phyloP scores from a whole-genome alignment of 805 yeast genomes.

The Pichia ethanolica region DNA sequence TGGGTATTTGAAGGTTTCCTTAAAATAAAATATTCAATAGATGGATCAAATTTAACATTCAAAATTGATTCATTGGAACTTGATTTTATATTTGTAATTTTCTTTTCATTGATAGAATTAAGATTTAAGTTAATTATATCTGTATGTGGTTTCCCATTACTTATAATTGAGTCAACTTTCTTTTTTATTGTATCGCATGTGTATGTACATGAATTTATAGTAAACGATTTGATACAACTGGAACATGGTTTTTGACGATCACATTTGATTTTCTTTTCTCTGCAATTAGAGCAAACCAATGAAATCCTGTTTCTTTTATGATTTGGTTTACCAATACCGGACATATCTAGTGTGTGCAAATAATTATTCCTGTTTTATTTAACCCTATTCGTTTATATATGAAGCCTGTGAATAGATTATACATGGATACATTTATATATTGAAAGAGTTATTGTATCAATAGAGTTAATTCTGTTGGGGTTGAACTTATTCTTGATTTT shows the following conservation, averaged over 20 bases:
- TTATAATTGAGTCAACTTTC: not conserved
- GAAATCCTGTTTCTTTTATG: slow-evolving; percentile 9
- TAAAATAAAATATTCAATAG: not conserved
- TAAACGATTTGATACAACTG: slow-evolving; percentile 8
- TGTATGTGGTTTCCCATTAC: not conserved
- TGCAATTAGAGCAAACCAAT: slow-evolving; percentile 11
- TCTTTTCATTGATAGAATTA: not conserved
- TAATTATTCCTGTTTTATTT: not conserved
- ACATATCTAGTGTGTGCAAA: not conserved
- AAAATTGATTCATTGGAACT: not conserved
- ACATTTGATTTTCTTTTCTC: slow-evolving; percentile 12
- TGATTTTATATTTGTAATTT: not conserved
- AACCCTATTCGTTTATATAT: too few relatives aligned
- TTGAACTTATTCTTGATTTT: too few relatives aligned
- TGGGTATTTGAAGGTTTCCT: slow-evolving; percentile 8
- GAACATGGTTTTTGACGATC: slow-evolving; percentile 13
- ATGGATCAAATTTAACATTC: not conserved
- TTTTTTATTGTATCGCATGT: not conserved
- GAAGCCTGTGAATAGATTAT: too few relatives aligned
- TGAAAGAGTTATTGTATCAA: too few relatives aligned
- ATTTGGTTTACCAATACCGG: not conserved
- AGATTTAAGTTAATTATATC: not conserved
- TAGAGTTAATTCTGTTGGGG: too few relatives aligned
- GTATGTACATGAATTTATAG: slow-evolving; percentile 4
- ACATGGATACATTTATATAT: too few relatives aligned